These are phyloP conservation scores for Monosporozyma solicola DNA, from an alignment of 805 yeast genomes.

Conservation along the genomic window DNA sequence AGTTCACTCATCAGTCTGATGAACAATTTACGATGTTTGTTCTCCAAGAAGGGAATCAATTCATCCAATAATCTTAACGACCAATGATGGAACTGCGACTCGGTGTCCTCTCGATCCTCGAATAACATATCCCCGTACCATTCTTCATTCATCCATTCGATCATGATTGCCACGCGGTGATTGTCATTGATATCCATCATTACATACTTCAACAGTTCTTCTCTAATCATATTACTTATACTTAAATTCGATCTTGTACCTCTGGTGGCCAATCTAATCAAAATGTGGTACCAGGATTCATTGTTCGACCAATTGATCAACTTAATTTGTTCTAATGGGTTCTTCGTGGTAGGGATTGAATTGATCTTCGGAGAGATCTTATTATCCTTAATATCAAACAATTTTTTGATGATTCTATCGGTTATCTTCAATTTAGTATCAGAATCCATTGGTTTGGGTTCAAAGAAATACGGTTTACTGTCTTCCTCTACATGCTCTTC, in stretches of 20 bases:
- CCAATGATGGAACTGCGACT: constrained; percentile 50
- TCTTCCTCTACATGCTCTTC: constrained; percentile 16
- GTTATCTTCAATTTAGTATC: constrained; percentile 52
- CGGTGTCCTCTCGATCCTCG: constrained; percentile 10
- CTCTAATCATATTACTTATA: constrained; percentile 55
- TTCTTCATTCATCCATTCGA: constrained; percentile 94
- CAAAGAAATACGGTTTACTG: constrained; percentile 8
- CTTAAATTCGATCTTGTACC: constrained; percentile 47
- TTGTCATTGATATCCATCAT: constrained; percentile 55
- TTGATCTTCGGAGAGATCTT: not conserved
- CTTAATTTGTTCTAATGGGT: constrained; percentile 19
- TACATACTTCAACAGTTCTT: constrained; percentile 62
- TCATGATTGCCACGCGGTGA: constrained; percentile 55
- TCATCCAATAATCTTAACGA: constrained; percentile 64
- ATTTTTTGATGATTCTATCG: constrained; percentile 9
- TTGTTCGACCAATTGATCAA: constrained; percentile 48
- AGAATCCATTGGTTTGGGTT: constrained; percentile 43
- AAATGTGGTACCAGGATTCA: constrained; percentile 67
- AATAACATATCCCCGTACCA: constrained; percentile 55
- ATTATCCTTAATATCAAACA: constrained; percentile 4
- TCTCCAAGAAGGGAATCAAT: constrained; percentile 75
- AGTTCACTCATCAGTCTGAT: constrained; percentile 79
- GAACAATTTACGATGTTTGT: constrained; percentile 69
- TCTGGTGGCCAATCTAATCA: constrained; percentile 73
- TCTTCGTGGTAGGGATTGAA: not conserved